Percentiles rank a stretch among this genome's conserved stretches.
Conservation (phyloP, 768 basidiomycete species). For the Suillus lakei region DNA sequence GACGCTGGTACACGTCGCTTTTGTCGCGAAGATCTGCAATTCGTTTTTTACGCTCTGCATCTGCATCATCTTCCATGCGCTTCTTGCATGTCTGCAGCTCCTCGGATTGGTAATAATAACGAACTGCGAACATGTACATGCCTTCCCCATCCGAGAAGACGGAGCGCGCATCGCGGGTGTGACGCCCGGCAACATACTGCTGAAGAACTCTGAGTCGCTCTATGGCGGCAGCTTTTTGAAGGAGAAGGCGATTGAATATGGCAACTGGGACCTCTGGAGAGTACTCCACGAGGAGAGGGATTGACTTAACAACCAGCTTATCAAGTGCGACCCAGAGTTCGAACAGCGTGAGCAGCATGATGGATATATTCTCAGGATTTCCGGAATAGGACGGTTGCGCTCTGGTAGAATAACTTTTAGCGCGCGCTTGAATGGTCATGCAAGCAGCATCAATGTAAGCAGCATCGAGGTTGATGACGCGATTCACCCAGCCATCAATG, state of each 20-base stretch:
- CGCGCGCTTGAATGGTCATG: constrained; percentile 30
- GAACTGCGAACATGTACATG: constrained; percentile 34
- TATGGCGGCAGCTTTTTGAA: constrained; percentile 36
- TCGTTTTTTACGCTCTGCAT: constrained; percentile 21
- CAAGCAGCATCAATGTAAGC: constrained; percentile 28
- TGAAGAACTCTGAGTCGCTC: constrained; percentile 31
- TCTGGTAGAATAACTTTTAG: constrained; percentile 27
- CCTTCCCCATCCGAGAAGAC: constrained; percentile 36
- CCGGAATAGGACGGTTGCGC: constrained; percentile 33
- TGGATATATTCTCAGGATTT: constrained; percentile 41
- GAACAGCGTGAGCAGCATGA: constrained; percentile 49
- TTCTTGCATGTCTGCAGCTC: constrained; percentile 26
- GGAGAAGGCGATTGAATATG: constrained; percentile 47
- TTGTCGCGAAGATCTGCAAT: constrained; percentile 27
- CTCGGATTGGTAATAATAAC: constrained; percentile 33
- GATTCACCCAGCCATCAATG: constrained; percentile 39
- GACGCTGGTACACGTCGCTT: constrained; percentile 21
- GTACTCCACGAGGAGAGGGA: constrained; percentile 47
- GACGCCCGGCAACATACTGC: constrained; percentile 34
- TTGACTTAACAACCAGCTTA: constrained; percentile 32
- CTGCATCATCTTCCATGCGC: constrained; percentile 35
- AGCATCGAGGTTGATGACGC: constrained; percentile 14
- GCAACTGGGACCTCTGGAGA: constrained; percentile 47
- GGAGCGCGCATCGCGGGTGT: constrained; percentile 22
- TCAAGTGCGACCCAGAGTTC: constrained; percentile 57